Percentiles rank a stretch among this genome's conserved stretches.
phyloP scores from a whole-genome alignment of 352 stramenopile species.

The Globisporangium splendens region DNA sequence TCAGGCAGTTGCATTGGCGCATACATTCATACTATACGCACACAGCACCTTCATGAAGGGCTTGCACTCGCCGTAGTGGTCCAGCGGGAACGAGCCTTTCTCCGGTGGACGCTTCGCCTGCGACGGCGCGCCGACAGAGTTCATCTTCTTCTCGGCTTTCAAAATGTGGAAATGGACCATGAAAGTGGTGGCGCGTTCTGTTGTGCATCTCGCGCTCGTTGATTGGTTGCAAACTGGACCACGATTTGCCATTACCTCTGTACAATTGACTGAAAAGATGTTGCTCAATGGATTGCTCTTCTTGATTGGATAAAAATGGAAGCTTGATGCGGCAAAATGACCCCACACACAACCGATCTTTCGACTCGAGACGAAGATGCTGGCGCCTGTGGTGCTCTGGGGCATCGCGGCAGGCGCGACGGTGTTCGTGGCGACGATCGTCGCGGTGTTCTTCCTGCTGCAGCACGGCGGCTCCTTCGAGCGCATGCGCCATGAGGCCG shows the following conservation, averaged over 20 bases:
- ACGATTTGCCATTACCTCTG: no score
- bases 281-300: not conserved
- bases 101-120: constrained; percentile 78
- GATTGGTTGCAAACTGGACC: no score
- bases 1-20: not conserved
- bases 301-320: not conserved
- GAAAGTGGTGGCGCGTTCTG: no score
- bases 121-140: constrained; percentile 67
- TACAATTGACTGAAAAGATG: not conserved
- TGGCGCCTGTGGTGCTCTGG: constrained; percentile 49
- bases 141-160: constrained; percentile 44
- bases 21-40: not conserved
- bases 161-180: no score
- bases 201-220: no score
- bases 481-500: constrained; percentile 75
- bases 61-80: constrained; percentile 90
- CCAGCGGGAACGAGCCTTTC: constrained; percentile 89
- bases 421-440: constrained; percentile 82
- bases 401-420: constrained; percentile 78
- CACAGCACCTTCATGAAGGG: constrained; percentile 66
- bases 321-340: not conserved
- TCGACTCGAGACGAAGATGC: constrained; percentile 24
- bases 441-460: constrained; percentile 83
- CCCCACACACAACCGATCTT: constrained; percentile 4
- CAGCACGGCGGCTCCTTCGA: constrained; percentile 84